A percentile compares a stretch with the other conserved stretches of the same genome.
phyloP scores from a whole-genome alignment of 345 rosid genomes.

The Citrus trifoliata region DNA sequence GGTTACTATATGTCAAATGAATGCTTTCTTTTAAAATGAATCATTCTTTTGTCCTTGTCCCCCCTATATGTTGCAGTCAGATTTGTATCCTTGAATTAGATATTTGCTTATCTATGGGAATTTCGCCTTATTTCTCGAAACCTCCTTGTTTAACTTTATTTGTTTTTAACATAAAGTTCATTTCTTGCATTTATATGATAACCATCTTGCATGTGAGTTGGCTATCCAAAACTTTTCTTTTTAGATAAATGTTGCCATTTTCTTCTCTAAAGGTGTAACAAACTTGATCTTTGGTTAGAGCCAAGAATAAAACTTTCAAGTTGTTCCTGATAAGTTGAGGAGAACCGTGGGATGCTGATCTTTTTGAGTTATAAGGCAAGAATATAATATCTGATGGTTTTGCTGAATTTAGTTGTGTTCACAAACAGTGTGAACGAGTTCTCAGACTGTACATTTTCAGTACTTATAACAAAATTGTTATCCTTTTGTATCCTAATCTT shows the following conservation, averaged over 20 bases:
- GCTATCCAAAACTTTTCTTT: not conserved
- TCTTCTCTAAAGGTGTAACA: not conserved
- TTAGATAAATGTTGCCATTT: not conserved
- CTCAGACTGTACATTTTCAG: not conserved
- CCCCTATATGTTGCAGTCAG: not conserved
- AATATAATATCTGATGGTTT: not conserved
- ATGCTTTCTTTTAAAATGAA: not conserved
- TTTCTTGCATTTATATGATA: not conserved
- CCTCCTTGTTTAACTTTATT: too few species aligned
- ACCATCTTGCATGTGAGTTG: not conserved
- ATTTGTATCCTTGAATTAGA: not conserved
- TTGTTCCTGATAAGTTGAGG: not conserved
- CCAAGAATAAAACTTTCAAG: not conserved
- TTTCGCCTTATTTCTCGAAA: too few species aligned
- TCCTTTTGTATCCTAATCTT: not conserved
- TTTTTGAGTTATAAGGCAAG: not conserved
- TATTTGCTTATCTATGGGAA: not conserved
- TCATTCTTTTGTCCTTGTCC: not conserved
- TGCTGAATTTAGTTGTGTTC: not conserved
- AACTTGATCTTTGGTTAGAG: not conserved
- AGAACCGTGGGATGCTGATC: not conserved
- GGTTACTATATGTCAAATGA: not conserved
- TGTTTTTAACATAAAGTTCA: not conserved
- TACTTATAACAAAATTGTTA: not conserved
- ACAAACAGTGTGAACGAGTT: not conserved